Evolutionary conservation across 83 land plant species (phyloP).

Genomic region (Picea abies): DNA sequence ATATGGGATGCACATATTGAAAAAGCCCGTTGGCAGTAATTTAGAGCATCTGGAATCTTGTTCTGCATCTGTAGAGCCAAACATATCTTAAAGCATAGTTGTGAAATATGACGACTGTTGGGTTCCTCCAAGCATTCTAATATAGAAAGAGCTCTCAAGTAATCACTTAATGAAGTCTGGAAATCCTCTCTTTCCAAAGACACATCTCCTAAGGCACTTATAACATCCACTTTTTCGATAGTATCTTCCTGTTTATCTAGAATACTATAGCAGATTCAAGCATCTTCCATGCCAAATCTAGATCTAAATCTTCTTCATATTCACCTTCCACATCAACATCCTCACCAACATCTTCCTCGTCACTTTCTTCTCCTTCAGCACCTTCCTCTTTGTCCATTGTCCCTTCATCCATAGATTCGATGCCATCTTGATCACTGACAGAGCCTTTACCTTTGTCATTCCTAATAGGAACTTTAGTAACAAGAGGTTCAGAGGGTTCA

Average conservation of each 20-base stretch:
- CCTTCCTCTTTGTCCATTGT: constrained; percentile 8
- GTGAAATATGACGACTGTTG: constrained; percentile 71
- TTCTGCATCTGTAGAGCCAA: constrained; percentile 62
- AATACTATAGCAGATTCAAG: constrained; percentile 91
- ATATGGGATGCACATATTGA: constrained; percentile 59
- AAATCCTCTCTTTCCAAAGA: constrained; percentile 89
- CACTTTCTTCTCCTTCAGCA: constrained; percentile 28
- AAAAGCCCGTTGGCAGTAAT: constrained; percentile 62
- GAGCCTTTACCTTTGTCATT: too few species aligned
- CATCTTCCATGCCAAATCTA: constrained; percentile 97
- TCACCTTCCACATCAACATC: constrained; percentile 64
- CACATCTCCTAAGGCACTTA: constrained; percentile 83
- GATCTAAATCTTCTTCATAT: constrained; percentile 86
- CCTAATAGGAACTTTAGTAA: too few species aligned
- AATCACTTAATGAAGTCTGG: constrained; percentile 79
- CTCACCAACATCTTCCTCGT: constrained; percentile 47
- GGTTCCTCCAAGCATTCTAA: constrained; percentile 80
- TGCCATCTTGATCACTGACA: too few species aligned
- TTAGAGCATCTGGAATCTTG: constrained; percentile 56
- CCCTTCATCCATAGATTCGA: too few species aligned
- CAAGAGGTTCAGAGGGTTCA: too few species aligned
- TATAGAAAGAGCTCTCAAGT: too few species aligned
- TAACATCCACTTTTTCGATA: constrained; percentile 86
- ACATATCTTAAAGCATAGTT: constrained; percentile 73
- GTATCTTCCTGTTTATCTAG: constrained; percentile 73